Base-by-base conservation (phyloP, 169 alveolate species). In the Plasmodium inui region DNA sequence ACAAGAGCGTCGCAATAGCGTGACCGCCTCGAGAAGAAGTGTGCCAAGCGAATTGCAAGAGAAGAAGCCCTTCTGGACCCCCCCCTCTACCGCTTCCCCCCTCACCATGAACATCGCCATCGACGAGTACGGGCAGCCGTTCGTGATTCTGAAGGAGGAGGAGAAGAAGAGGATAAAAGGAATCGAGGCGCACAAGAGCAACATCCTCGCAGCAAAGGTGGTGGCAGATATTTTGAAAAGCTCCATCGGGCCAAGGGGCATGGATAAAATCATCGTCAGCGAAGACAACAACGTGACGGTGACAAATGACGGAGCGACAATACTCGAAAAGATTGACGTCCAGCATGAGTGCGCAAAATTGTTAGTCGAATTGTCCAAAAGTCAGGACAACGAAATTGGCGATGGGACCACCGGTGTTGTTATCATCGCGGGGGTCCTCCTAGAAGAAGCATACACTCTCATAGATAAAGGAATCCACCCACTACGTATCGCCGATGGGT, bases 361-460 rank as follows among this genome's bases (percentile, higher is more conserved):
- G 37, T 96, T 99, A 88, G 99, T 99, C 14, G 99, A 99, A 93
- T 96, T 99, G 32, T 98, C 99, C 17, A 96, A 98, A 90, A 97
- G 99, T 85, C 99, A 99, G 96, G 99, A 99, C 91, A 99, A 98
- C 82, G 99, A 99, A 96, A 98, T 99, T 73, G 99, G 99, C 46
- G 99, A 99, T 95, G 99, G 99, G 37, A 99, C 99, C 79, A 99
- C 99, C 2, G 99, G 99, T 7, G 99, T 99, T 50, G 99, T 99
- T 22, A 99, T 99, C 57, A 94, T 99, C 67, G 99, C 99, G 10
- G 99, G 99, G 0, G 99, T 99, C 5, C 95, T 99, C 44, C 96
- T 99, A 28, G 99, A 98, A 81, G 97, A 98, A 94, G 99, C 99
- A 30, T 97, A 96, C 81, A 95, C 96, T 72, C 96, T 99, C 37